Evolutionary conservation across 441 rosid species (phyloP).

Genomic region (Mallotus japonicus): DNA sequence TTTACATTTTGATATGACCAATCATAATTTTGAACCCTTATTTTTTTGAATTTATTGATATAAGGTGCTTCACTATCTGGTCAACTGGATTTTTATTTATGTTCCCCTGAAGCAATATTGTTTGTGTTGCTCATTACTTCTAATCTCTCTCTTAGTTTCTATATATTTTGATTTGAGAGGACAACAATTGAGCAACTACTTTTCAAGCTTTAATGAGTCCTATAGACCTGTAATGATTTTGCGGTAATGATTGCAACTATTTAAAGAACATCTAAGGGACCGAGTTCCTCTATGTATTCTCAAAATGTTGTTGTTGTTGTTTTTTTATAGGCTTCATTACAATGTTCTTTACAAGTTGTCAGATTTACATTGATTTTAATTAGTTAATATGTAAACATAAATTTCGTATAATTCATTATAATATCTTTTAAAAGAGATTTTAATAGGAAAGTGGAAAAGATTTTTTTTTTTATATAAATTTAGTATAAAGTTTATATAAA

Average conservation of each 20-base stretch:
- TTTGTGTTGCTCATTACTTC: conserved; percentile 47
- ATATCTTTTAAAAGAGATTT: too few relatives aligned
- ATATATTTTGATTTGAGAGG: conserved; percentile 7
- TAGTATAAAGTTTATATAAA: too few relatives aligned
- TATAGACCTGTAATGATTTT: conserved; percentile 89
- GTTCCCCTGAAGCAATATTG: conserved; percentile 79
- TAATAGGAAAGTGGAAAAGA: too few relatives aligned
- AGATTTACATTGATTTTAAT: conserved; percentile 7
- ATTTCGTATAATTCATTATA: too few relatives aligned
- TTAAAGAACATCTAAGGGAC: conserved; percentile 89
- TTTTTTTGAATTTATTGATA: too few relatives aligned
- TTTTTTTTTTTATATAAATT: too few relatives aligned
- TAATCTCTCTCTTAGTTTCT: conserved; percentile 2
- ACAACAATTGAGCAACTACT: conserved; percentile 5
- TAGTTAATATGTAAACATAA: not conserved
- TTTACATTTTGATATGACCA: too few relatives aligned
- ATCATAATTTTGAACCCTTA: too few relatives aligned
- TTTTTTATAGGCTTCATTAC: conserved; percentile 4
- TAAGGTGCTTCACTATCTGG: conserved; percentile 67
- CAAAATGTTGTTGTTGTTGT: not conserved
- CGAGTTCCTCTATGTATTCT: conserved; percentile 37
- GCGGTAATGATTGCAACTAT: conserved; percentile 68
- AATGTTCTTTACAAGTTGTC: not conserved
- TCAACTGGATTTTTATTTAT: conserved; percentile 51
- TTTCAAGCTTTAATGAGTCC: conserved; percentile 56